Conservation (phyloP, 208 protist genomes). For the Crithidia acanthocephali region DNA sequence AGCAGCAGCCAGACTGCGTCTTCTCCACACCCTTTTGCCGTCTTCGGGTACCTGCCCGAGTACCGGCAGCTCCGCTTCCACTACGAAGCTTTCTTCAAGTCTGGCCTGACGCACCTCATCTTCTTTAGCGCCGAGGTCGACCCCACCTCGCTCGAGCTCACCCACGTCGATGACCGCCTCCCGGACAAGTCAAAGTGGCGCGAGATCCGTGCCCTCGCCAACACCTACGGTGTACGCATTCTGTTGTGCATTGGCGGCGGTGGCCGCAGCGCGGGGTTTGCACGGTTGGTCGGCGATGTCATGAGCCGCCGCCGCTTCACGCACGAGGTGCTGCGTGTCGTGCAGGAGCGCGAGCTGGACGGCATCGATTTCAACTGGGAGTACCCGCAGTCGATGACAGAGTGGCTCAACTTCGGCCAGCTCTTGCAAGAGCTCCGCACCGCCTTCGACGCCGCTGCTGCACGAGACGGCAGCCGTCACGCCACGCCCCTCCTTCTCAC, state of each 20-base stretch:
- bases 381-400: slow-evolving; percentile 48
- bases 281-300: slow-evolving; percentile 33
- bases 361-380: slow-evolving; percentile 87
- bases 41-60: slow-evolving; percentile 81
- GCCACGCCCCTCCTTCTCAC: slow-evolving; percentile 18
- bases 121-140: slow-evolving; percentile 79
- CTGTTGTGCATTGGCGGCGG: slow-evolving; percentile 71
- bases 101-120: slow-evolving; percentile 74
- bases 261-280: slow-evolving; percentile 60
- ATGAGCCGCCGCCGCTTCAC: slow-evolving; percentile 35
- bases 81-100: slow-evolving; percentile 50
- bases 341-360: slow-evolving; percentile 45
- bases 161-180: slow-evolving; percentile 50
- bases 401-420: slow-evolving; percentile 49
- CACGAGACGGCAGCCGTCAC: slow-evolving; percentile 4
- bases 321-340: slow-evolving; percentile 39
- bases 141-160: slow-evolving; percentile 22
- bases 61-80: slow-evolving; percentile 56
- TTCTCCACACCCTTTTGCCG: slow-evolving; percentile 32
- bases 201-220: slow-evolving; percentile 36
- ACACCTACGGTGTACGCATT: slow-evolving; percentile 51
- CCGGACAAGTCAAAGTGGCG: slow-evolving; percentile 40
- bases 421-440: slow-evolving; percentile 42
- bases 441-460: slow-evolving; percentile 10
- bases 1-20: not conserved